These are phyloP conservation scores for Albizia julibrissin DNA, from an alignment of 306 rosid species.

Conservation along the genomic window DNA sequence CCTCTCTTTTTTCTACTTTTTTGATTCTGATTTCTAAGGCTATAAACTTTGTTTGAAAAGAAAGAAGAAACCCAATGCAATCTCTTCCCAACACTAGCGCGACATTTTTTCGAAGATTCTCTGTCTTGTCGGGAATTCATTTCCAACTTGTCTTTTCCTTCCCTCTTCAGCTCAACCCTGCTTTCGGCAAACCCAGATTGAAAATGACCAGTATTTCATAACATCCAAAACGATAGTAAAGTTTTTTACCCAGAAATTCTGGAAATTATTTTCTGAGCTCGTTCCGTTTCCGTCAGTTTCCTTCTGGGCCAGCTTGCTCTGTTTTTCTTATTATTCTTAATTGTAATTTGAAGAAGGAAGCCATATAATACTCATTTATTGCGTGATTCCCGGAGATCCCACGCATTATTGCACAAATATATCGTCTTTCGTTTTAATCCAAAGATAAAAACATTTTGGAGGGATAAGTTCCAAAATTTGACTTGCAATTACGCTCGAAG, in stretches of 20 bases:
- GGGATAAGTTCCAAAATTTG: neutral
- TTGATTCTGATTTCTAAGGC: neutral
- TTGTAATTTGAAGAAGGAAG: neutral
- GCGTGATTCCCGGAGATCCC: constrained; percentile 21
- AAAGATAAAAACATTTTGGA: neutral
- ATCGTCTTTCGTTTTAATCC: neutral
- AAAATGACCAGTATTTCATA: neutral
- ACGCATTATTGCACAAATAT: neutral
- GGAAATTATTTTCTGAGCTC: neutral
- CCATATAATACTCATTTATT: neutral
- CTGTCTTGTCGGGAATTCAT: constrained; percentile 2
- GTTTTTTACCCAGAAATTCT: neutral
- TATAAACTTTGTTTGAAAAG: neutral
- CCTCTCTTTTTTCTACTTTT: neutral
- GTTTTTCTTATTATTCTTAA: neutral
- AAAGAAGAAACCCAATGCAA: neutral
- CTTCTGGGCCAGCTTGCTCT: neutral
- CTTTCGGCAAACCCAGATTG: neutral
- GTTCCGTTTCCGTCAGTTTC: neutral
- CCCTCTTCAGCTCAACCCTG: neutral
- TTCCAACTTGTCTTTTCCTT: neutral
- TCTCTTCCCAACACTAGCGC: neutral
- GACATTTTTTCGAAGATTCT: constrained; percentile 3
- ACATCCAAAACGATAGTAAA: neutral
- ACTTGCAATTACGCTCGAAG: neutral